Conservation (phyloP, 192 early-diverging fungal genomes). For the Coemansia sp. region DNA sequence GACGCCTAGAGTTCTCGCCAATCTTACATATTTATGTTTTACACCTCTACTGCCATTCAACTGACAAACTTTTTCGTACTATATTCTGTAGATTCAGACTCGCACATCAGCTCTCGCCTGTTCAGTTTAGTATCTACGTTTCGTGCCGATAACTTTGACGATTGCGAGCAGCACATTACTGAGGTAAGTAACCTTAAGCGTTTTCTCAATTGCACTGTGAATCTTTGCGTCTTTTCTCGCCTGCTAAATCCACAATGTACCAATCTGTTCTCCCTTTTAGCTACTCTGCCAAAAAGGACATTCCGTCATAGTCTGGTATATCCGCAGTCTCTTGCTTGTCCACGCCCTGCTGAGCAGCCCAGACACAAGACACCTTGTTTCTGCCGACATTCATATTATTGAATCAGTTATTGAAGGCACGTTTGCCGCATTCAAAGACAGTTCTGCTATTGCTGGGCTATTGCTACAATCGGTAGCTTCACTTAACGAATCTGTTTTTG, state of each 20-base stretch:
- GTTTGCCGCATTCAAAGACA: constrained; percentile 20
- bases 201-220: background rate
- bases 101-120: constrained; percentile 14
- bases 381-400: constrained; percentile 28
- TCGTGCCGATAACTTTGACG: constrained; percentile 34
- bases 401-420: constrained; percentile 41
- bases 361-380: constrained; percentile 24
- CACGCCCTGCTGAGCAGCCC: constrained; percentile 38
- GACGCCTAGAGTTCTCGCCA: background rate
- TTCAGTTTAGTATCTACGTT: constrained; percentile 34
- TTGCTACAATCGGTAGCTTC: constrained; percentile 32
- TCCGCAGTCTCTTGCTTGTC: constrained; percentile 47
- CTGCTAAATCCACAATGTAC: too few species aligned
- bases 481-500: background rate
- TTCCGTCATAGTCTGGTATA: constrained; percentile 21
- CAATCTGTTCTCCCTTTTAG: constrained; percentile 20
- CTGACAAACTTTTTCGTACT: background rate
- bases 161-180: constrained; percentile 23
- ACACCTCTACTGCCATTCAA: background rate
- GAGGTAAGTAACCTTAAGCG: constrained; percentile 20
- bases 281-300: constrained; percentile 36
- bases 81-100: constrained; percentile 30
- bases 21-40: background rate
- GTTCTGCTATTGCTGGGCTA: constrained; percentile 15
- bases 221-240: background rate